Percentiles rank a stretch among this genome's conserved stretches.
These are phyloP conservation scores for Afroboletus lepidellus DNA, from an alignment of 1,284 basidiomycete genomes.

Conservation along the genomic window DNA sequence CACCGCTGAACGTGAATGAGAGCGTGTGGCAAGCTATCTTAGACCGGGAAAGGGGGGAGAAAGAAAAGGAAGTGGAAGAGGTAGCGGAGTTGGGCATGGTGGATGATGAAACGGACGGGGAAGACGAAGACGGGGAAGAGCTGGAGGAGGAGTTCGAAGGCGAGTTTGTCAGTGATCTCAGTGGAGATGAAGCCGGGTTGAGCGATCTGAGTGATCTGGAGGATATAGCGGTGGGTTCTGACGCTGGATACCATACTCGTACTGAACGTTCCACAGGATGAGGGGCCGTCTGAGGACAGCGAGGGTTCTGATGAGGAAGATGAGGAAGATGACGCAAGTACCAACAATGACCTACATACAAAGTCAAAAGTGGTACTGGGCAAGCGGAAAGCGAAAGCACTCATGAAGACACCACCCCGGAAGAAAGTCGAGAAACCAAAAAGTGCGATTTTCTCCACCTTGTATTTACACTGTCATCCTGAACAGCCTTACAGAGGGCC, in stretches of 20 bases:
- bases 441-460: constrained; percentile 41
- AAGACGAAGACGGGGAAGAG: constrained; percentile 47
- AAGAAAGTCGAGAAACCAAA: constrained; percentile 59
- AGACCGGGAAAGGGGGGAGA: constrained; percentile 68
- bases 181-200: constrained; percentile 59
- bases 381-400: constrained; percentile 62
- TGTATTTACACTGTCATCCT: constrained; percentile 14
- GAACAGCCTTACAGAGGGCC: constrained; percentile 50
- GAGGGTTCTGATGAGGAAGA: constrained; percentile 42
- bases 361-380: constrained; percentile 52
- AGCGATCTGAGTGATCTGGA: constrained; percentile 79
- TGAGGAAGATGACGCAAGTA: constrained; percentile 29
- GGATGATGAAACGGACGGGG: constrained; percentile 52
- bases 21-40: constrained; percentile 91
- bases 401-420: constrained; percentile 39
- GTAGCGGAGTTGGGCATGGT: constrained; percentile 48
- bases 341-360: constrained; percentile 28
- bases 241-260: constrained; percentile 5
- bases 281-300: constrained; percentile 18
- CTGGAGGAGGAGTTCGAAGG: constrained; percentile 62
- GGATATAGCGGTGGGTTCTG: constrained; percentile 53
- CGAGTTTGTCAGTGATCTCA: constrained; percentile 87
- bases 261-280: constrained; percentile 12
- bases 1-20: constrained; percentile 98
- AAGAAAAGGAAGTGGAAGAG: constrained; percentile 46